Percentiles rank a stretch among this genome's conserved stretches.
These are phyloP conservation scores for Malus hybrid DNA, from an alignment of 331 rosid genomes.

Conservation along the genomic window DNA sequence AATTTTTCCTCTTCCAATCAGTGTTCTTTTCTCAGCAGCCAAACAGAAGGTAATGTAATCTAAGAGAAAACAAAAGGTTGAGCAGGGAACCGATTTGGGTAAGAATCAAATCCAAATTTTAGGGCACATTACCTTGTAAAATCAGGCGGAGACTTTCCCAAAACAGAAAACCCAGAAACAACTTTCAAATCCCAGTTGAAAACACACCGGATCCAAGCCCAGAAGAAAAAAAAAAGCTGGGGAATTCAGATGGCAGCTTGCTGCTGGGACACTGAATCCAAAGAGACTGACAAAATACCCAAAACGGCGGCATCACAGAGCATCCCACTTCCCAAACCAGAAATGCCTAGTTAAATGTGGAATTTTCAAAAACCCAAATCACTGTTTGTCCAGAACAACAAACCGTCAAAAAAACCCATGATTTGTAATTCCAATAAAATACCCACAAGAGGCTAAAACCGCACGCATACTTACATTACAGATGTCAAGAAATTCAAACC, in stretches of 20 bases:
- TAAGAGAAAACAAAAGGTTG: not conserved
- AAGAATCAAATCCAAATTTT: slow-evolving; percentile 14
- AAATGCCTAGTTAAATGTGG: slow-evolving; percentile 47
- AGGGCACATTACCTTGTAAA: slow-evolving; percentile 35
- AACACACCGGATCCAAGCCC: slow-evolving; percentile 53
- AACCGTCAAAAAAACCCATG: slow-evolving; percentile 18
- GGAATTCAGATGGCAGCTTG: slow-evolving; percentile 32
- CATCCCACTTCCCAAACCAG: slow-evolving; percentile 46
- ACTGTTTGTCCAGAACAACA: slow-evolving; percentile 19
- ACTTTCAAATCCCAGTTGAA: slow-evolving; percentile 15
- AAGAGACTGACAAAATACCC: slow-evolving; percentile 50
- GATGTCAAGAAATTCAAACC: slow-evolving; percentile 21
- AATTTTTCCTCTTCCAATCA: slow-evolving; percentile 3
- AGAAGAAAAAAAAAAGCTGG: slow-evolving; percentile 10
- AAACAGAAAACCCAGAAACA: slow-evolving; percentile 21
- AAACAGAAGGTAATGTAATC: slow-evolving; percentile 2
- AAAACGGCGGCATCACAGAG: slow-evolving; percentile 24
- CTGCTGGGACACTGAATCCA: slow-evolving; percentile 40
- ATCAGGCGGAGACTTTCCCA: slow-evolving; percentile 14
- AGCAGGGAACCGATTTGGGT: slow-evolving; percentile 13
- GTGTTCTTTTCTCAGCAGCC: slow-evolving; percentile 14
- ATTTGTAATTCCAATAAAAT: not conserved
- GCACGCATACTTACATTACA: not conserved
- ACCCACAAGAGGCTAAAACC: not conserved
- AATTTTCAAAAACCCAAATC: slow-evolving; percentile 19